Conservation (phyloP, 192 early-diverging fungal species). For the Spinellus fusiger region DNA sequence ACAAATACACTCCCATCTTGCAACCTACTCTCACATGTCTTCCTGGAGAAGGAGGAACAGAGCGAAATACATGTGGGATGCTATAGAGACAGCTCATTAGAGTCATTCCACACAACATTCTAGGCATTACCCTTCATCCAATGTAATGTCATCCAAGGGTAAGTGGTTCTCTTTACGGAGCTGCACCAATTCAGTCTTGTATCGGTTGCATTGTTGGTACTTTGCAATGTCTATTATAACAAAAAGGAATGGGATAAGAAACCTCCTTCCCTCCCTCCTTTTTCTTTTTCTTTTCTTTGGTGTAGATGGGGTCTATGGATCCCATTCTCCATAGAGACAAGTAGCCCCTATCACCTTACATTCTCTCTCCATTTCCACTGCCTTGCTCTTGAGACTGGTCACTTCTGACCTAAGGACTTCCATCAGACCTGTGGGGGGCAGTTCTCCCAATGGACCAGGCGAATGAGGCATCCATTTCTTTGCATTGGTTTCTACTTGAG, state of each 20-base stretch:
- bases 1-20: not conserved
- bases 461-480: slow-evolving; percentile 26
- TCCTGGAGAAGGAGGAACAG: slow-evolving; percentile 25
- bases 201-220: slow-evolving; percentile 21
- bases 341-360: slow-evolving; percentile 19
- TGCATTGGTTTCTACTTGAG: slow-evolving; percentile 5
- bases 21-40: slow-evolving; percentile 17
- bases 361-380: slow-evolving; percentile 34
- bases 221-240: slow-evolving; percentile 9
- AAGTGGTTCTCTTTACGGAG: slow-evolving; percentile 19
- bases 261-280: not conserved
- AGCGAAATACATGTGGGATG: slow-evolving; percentile 21
- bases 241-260: not conserved
- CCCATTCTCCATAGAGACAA: not conserved
- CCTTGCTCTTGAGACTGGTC: slow-evolving; percentile 14
- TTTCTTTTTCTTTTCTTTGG: not conserved
- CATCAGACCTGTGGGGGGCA: slow-evolving; percentile 13
- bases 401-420: slow-evolving; percentile 27
- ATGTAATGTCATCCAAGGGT: slow-evolving; percentile 20
- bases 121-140: slow-evolving; percentile 23
- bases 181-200: slow-evolving; percentile 21
- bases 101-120: not conserved
- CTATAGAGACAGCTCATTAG: slow-evolving; percentile 2
- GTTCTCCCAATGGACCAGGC: slow-evolving; percentile 5
- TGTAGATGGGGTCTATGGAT: not conserved